Conservation (phyloP, 257 asterid genomes). For the Lantana camara region DNA sequence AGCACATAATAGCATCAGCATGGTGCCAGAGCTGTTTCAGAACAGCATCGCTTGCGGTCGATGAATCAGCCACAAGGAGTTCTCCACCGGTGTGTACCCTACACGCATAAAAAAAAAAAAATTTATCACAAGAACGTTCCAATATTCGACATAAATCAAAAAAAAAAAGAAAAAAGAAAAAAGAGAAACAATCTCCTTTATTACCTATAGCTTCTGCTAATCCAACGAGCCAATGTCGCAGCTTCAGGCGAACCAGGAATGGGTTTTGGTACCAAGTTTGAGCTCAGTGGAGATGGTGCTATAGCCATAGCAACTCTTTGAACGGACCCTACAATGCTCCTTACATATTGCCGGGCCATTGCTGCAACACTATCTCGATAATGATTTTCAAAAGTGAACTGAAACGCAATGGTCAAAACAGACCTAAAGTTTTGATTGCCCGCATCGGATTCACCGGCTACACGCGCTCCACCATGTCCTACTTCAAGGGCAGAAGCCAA, state of each 20-base stretch:
- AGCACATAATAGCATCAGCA: conserved; percentile 88
- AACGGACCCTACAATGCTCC: conserved; percentile 81
- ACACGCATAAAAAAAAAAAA: not conserved
- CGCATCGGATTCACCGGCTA: conserved; percentile 54
- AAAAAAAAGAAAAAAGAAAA: not conserved
- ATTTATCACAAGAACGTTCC: no score
- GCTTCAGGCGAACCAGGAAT: conserved; percentile 86
- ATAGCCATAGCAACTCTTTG: conserved; percentile 92
- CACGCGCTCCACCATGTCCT: conserved; percentile 62
- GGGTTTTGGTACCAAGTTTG: conserved; percentile 60
- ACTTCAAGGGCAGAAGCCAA: conserved; percentile 85
- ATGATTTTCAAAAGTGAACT: conserved; percentile 88
- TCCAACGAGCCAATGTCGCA: conserved; percentile 78
- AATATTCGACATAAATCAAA: no score
- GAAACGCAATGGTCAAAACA: conserved; percentile 89
- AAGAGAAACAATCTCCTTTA: not conserved
- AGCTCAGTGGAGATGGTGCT: conserved; percentile 67
- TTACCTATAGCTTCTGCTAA: conserved; percentile 83
- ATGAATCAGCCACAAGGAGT: conserved; percentile 55
- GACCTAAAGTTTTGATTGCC: conserved; percentile 65
- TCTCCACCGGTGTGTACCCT: conserved; percentile 85
- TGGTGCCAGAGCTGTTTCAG: conserved; percentile 93
- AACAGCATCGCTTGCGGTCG: conserved; percentile 65
- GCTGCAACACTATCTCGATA: conserved; percentile 81
- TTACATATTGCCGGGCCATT: conserved; percentile 93